A percentile compares a stretch with the other conserved stretches of the same genome.
phyloP scores from a whole-genome alignment of 495 filamentous ascomycete genomes.

The Penicillium canescens region DNA sequence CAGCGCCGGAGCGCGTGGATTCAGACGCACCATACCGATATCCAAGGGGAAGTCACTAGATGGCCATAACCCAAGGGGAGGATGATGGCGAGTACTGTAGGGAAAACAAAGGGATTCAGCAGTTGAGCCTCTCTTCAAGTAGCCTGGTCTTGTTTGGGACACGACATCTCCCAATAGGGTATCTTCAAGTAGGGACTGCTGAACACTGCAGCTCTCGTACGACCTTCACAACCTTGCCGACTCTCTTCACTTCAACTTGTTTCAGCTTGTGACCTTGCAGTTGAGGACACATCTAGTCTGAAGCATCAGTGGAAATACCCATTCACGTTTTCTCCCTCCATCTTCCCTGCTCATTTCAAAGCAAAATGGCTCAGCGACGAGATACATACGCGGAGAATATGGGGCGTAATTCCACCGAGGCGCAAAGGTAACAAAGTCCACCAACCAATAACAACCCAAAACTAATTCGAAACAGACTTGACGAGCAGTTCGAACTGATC shows the following conservation, averaged over 20 bases:
- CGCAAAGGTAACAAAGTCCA: background rate
- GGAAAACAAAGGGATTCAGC: too few relatives aligned
- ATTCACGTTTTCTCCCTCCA: background rate
- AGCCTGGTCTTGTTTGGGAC: background rate
- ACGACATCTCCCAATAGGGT: background rate
- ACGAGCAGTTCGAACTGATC: constrained; percentile 4
- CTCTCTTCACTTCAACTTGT: background rate
- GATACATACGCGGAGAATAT: constrained; percentile 12
- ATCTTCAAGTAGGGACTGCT: background rate
- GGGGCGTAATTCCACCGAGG: constrained; percentile 5
- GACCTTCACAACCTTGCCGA: background rate
- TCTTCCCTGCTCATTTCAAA: background rate
- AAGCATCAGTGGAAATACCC: background rate
- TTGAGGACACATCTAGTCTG: background rate
- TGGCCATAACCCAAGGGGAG: too few relatives aligned
- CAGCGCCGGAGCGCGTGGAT: constrained; percentile 1
- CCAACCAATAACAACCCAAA: background rate
- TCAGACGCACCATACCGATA: background rate
- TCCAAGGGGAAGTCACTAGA: background rate
- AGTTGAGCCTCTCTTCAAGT: background rate
- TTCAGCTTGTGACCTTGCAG: background rate
- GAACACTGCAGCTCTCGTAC: background rate
- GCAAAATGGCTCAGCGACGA: background rate
- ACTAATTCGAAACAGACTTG: background rate
- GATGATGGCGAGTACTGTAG: too few relatives aligned